These are phyloP conservation scores for Fusarium marasasianum DNA, from an alignment of 2,329 filamentous ascomycete species.

Conservation along the genomic window DNA sequence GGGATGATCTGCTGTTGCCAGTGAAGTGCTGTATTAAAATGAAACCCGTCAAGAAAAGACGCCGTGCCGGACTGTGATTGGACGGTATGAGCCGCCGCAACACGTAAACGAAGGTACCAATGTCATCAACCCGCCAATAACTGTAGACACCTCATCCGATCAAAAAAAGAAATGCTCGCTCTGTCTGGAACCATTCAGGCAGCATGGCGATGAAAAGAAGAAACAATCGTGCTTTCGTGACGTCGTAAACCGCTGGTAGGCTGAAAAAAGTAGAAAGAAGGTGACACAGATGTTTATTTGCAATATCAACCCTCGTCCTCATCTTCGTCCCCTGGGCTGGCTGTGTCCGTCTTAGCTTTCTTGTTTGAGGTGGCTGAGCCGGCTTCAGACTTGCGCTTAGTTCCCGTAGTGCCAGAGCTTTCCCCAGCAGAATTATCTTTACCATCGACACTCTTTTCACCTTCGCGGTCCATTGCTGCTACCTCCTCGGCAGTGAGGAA, in stretches of 20 bases:
- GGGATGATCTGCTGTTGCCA: conserved; percentile 51
- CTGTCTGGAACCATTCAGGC: not conserved
- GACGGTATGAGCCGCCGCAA: conserved; percentile 1
- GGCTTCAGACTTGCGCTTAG: conserved; percentile 70
- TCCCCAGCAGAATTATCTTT: conserved; percentile 45
- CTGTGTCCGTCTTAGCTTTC: conserved; percentile 63
- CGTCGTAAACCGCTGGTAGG: conserved; percentile 48
- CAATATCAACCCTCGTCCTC: conserved; percentile 54
- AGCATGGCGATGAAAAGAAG: conserved; percentile 27
- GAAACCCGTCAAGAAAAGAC: conserved; percentile 28
- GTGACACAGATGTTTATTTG: conserved; percentile 8
- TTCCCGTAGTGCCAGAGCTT: conserved; percentile 51
- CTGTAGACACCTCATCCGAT: conserved; percentile 14
- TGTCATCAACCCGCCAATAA: conserved; percentile 22
- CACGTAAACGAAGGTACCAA: conserved; percentile 28
- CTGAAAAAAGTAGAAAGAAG: conserved; percentile 43
- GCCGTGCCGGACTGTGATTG: not conserved
- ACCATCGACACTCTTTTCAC: conserved; percentile 56
- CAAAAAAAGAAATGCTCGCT: conserved; percentile 15
- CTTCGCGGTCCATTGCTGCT: conserved; percentile 80
- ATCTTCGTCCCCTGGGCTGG: conserved; percentile 52
- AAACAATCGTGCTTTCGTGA: conserved; percentile 48
- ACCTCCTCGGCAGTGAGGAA: conserved; percentile 98
- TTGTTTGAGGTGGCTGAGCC: conserved; percentile 61
- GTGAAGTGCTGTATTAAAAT: conserved; percentile 51